Evolutionary conservation across 2,329 filamentous ascomycete species (phyloP), one percentile per base, ranked within the genome.

Genomic region (Paecilomyces niveus): DNA sequence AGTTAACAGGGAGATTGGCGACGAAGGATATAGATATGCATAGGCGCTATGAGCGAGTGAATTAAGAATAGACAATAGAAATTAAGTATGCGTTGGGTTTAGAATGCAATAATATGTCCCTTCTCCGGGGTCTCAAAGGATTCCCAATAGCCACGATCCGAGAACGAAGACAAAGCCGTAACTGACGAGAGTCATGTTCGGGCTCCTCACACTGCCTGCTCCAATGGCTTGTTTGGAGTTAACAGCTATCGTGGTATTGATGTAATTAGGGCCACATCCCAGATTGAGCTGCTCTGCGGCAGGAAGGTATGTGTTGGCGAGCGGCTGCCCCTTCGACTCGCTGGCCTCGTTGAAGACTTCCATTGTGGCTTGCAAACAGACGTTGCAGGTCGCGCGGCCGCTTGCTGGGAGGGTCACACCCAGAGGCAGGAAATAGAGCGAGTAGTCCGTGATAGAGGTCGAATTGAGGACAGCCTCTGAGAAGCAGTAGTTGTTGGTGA

Each of bases 341-440:
- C 89, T 85, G 31, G 87, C 88, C 0, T 83, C 75, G 56, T 89
- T 85, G 73, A 89, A 97, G 18, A 96, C 83, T 26, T 81, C 81
- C 91, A 97, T 96, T 3, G 89, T 93, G 61, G 89, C 80, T 68
- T 87, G 81, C 51, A 94, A 80, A 72, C 94, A 97, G 49, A 77
- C 76, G 65, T 84, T 87, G 77, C 94, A 99, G 0, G 82, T 85
- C 0, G 92, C 90, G n/a, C 81, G 79, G 26, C 86, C 84, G 22
- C 82, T 82, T 13, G 78, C 80, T 0, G 90, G 89, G 11, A 97
- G 77, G 0, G 80, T 74, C 49, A 86, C 81, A 59, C 94, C 94
- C 57, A 96, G 81, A 0, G 92, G 90, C 2, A 97, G 79, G 67
- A 89, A 93, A 76, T 97, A 99, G 35, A 94, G 82, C 68, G 92